Conservation (phyloP, 2,329 filamentous ascomycete species). For the Conoideocrella luteorostrata region DNA sequence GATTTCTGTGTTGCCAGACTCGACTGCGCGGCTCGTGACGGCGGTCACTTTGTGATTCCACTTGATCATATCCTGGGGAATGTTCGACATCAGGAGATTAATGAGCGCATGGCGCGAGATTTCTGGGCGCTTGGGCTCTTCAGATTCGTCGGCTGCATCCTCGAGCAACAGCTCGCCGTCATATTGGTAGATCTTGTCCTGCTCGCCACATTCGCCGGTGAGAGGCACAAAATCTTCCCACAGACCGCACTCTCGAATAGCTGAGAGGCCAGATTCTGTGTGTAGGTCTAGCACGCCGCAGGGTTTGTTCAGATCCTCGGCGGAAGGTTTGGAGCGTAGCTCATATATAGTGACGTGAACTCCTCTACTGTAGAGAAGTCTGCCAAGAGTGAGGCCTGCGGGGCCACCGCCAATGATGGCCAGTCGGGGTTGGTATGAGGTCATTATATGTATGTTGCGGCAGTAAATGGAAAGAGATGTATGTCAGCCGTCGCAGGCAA, state of each 20-base stretch:
- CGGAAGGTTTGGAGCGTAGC: slow-evolving; percentile 21
- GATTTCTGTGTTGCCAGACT: slow-evolving; percentile 3
- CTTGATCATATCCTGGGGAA: slow-evolving; percentile 18
- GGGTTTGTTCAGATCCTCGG: slow-evolving; percentile 18
- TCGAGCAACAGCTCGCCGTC: slow-evolving; percentile 18
- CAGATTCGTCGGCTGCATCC: slow-evolving; percentile 14
- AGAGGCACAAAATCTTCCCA: slow-evolving; percentile 34
- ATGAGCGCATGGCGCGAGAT: slow-evolving; percentile 30
- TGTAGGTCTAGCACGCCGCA: slow-evolving; percentile 46
- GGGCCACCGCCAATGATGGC: slow-evolving; percentile 42
- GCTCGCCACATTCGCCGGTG: slow-evolving; percentile 22
- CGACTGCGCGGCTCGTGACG: slow-evolving; percentile 6
- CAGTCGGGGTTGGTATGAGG: slow-evolving; percentile 19
- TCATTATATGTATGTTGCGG: no score
- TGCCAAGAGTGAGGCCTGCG: slow-evolving; percentile 39
- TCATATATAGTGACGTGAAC: slow-evolving; percentile 31
- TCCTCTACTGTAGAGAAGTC: slow-evolving; percentile 34
- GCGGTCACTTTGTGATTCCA: slow-evolving; percentile 23
- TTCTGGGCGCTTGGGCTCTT: slow-evolving; percentile 24
- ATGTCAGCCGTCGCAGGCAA: no score
- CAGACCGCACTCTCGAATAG: slow-evolving; percentile 37
- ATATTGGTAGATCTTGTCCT: slow-evolving; percentile 17
- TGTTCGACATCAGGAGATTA: slow-evolving; percentile 24
- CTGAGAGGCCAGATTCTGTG: slow-evolving; percentile 35
- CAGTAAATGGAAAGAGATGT: no score